phyloP scores from a whole-genome alignment of 1,139 yeast species.

The Blastobotrys proliferans region DNA sequence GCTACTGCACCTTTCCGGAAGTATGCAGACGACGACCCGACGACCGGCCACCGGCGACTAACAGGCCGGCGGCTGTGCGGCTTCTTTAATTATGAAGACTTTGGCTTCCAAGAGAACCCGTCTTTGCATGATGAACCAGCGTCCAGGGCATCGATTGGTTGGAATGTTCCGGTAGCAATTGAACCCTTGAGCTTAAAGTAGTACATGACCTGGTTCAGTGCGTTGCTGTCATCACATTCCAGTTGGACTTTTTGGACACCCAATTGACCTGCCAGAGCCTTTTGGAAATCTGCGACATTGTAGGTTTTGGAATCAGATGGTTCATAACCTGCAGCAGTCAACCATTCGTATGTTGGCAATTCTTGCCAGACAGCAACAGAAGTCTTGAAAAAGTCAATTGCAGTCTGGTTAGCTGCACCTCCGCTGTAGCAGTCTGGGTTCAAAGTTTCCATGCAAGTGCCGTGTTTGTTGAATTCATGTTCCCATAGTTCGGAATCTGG shows the following conservation, averaged over 20 bases:
- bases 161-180: conserved; percentile 58
- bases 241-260: conserved; percentile 44
- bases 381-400: conserved; percentile 71
- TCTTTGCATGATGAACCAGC: conserved; percentile 50
- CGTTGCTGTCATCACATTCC: conserved; percentile 26
- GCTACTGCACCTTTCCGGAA: too few relatives aligned
- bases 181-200: conserved; percentile 78
- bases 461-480: conserved; percentile 95
- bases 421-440: conserved; percentile 60
- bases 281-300: conserved; percentile 58
- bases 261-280: conserved; percentile 52
- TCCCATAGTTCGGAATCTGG: conserved; percentile 76
- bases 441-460: conserved; percentile 82
- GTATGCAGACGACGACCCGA: too few relatives aligned
- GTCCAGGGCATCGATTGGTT: conserved; percentile 59
- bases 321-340: conserved; percentile 60
- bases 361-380: conserved; percentile 60
- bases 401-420: conserved; percentile 49
- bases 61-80: too few relatives aligned
- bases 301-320: conserved; percentile 63
- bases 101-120: conserved; percentile 76
- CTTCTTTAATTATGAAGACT: too few relatives aligned
- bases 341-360: conserved; percentile 68
- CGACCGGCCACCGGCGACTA: too few relatives aligned
- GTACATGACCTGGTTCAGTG: conserved; percentile 83